phyloP scores from a whole-genome alignment of 352 stramenopile genomes.

The Globisporangium sylvaticum region DNA sequence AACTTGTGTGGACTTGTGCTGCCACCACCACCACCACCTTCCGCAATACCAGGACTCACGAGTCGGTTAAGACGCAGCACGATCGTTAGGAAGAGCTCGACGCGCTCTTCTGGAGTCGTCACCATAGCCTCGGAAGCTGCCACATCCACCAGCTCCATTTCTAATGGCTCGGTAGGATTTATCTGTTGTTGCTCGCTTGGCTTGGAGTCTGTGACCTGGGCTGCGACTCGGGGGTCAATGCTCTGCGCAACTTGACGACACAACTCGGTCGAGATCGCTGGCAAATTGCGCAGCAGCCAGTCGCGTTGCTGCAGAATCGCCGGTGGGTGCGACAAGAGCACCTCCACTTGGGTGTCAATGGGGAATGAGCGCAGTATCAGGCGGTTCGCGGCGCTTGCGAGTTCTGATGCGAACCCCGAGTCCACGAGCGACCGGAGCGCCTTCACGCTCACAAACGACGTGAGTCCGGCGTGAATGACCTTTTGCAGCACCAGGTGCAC shows the following conservation, averaged over 20 bases:
- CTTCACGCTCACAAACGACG: constrained; percentile 33
- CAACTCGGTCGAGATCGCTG: constrained; percentile 27
- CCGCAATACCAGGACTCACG: not conserved
- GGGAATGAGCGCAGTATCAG: constrained; percentile 52
- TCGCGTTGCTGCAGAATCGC: constrained; percentile 66
- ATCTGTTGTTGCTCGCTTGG: constrained; percentile 1
- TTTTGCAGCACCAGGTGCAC: constrained; percentile 50
- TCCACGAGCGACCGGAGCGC: constrained; percentile 39
- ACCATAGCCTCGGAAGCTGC: constrained; percentile 45
- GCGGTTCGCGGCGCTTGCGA: constrained; percentile 39
- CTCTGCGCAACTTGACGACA: constrained; percentile 36
- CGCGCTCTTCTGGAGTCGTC: constrained; percentile 40
- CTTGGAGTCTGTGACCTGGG: not conserved
- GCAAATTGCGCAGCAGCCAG: constrained; percentile 61
- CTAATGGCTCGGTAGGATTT: not conserved
- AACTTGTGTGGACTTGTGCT: not conserved
- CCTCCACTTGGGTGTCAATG: constrained; percentile 44
- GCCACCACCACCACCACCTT: not conserved
- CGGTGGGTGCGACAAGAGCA: constrained; percentile 41
- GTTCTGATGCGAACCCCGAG: constrained; percentile 31
- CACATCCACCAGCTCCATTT: constrained; percentile 22
- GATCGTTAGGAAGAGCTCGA: constrained; percentile 75
- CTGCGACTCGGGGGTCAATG: constrained; percentile 32
- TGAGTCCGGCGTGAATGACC: constrained; percentile 42
- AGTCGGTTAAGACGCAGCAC: constrained; percentile 53